Evolutionary conservation across 2,329 filamentous ascomycete species (phyloP).

Genomic region (Iodosphaeria phyllophila): DNA sequence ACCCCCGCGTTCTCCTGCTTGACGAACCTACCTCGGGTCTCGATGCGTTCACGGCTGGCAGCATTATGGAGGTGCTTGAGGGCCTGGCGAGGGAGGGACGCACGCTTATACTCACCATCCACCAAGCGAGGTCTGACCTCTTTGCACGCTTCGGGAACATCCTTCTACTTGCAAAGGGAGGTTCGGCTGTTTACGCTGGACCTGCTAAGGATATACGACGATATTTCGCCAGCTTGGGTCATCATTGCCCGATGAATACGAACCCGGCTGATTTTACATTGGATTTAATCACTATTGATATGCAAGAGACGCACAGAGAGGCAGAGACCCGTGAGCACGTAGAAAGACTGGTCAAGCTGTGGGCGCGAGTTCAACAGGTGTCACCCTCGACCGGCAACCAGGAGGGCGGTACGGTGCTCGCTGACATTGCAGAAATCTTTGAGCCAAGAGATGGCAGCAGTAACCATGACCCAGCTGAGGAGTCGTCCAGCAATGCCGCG

Average conservation of each 20-base stretch:
- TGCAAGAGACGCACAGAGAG: constrained; percentile 47
- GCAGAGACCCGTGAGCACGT: constrained; percentile 44
- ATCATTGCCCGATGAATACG: constrained; percentile 46
- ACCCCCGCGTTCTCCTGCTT: constrained; percentile 52
- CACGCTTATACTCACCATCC: constrained; percentile 59
- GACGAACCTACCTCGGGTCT: constrained; percentile 63
- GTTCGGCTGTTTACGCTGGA: constrained; percentile 49
- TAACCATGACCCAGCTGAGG: too few species aligned
- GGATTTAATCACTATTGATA: constrained; percentile 58
- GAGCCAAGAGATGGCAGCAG: constrained; percentile 6
- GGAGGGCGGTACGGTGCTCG: constrained; percentile 7
- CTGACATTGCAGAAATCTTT: constrained; percentile 12
- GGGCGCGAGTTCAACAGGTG: too few species aligned
- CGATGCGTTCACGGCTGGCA: constrained; percentile 61
- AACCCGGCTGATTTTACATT: constrained; percentile 66
- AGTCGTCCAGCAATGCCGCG: not conserved
- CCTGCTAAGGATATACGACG: constrained; percentile 41
- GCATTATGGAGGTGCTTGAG: constrained; percentile 56
- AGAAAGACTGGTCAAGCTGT: constrained; percentile 37
- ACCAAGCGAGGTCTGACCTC: constrained; percentile 56
- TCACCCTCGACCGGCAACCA: constrained; percentile 6
- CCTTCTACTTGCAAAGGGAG: constrained; percentile 50
- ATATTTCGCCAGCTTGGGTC: constrained; percentile 41
- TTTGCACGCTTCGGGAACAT: constrained; percentile 56
- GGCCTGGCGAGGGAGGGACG: constrained; percentile 55